A percentile compares a stretch with the other conserved stretches of the same genome.
Evolutionary conservation across 2,329 filamentous ascomycete genomes (phyloP).

Genomic region (Phyllosticta citriasiana): DNA sequence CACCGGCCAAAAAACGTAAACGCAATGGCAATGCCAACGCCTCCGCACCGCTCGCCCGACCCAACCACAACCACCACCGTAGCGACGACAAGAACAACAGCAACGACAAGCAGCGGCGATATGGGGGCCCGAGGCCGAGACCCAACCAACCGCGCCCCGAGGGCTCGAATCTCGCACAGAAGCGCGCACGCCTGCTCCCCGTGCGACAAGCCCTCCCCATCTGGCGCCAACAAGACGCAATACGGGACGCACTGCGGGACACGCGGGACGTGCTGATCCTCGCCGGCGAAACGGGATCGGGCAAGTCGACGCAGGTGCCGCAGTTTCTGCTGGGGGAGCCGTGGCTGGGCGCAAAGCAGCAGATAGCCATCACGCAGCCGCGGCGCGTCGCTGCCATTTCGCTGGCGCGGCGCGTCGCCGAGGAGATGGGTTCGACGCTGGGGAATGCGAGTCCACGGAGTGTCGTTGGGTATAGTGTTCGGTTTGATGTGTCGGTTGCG

Average conservation of each 20-base stretch:
- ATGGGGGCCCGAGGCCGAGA: neutral
- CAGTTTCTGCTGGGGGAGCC: slow-evolving; percentile 73
- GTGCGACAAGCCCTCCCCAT: slow-evolving; percentile 66
- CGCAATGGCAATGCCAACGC: slow-evolving; percentile 13
- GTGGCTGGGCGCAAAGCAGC: slow-evolving; percentile 66
- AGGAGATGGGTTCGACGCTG: slow-evolving; percentile 63
- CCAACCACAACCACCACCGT: neutral
- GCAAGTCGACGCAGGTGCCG: slow-evolving; percentile 93
- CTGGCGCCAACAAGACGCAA: slow-evolving; percentile 62
- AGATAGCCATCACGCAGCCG: slow-evolving; percentile 86
- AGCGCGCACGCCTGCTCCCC: slow-evolving; percentile 37
- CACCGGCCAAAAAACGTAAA: slow-evolving; percentile 24
- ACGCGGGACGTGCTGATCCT: slow-evolving; percentile 68
- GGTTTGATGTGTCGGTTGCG: slow-evolving; percentile 83
- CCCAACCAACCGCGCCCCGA: neutral
- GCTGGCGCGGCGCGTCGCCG: slow-evolving; percentile 75
- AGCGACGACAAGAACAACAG: neutral
- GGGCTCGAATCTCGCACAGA: slow-evolving; percentile 26
- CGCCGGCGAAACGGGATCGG: slow-evolving; percentile 89
- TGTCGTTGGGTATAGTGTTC: slow-evolving; percentile 82
- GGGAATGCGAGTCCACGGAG: slow-evolving; percentile 49
- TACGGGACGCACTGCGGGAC: slow-evolving; percentile 50
- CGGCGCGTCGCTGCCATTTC: slow-evolving; percentile 89
- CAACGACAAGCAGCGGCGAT: neutral
- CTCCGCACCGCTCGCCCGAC: too few relatives aligned